These are phyloP conservation scores for Urochloa ruziziensis DNA, from an alignment of 176 grass and related monocot species.

Conservation along the genomic window DNA sequence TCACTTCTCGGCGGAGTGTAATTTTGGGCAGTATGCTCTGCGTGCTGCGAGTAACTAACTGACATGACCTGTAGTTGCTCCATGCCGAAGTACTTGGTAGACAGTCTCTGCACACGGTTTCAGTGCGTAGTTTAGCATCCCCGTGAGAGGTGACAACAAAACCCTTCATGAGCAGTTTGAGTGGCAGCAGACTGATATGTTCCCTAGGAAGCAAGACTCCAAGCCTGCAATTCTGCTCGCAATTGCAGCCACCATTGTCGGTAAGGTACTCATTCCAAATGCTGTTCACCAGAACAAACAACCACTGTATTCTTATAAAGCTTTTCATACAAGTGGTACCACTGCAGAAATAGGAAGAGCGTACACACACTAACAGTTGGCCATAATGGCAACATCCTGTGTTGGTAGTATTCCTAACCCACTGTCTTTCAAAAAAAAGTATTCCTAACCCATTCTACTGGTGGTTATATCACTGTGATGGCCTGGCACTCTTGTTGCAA, in stretches of 20 bases:
- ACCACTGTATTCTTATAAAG: too few relatives aligned
- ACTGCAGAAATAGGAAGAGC: too few relatives aligned
- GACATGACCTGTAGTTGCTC: conserved; percentile 20
- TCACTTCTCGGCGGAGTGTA: neutral
- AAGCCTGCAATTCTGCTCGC: neutral
- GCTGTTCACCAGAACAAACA: neutral
- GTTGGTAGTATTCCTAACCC: too few relatives aligned
- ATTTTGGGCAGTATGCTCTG: conserved; percentile 22
- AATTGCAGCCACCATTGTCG: neutral
- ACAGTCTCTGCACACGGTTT: conserved; percentile 11
- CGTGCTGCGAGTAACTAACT: neutral
- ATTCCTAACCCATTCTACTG: too few relatives aligned
- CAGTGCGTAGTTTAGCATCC: neutral
- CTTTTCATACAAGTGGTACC: neutral
- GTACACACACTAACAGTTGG: too few relatives aligned
- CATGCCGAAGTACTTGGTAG: neutral
- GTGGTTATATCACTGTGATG: too few relatives aligned
- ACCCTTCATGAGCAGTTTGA: neutral
- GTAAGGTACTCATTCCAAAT: neutral
- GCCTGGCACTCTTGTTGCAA: too few relatives aligned
- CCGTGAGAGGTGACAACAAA: neutral
- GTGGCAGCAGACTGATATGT: neutral
- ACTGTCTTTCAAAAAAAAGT: too few relatives aligned
- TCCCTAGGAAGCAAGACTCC: neutral
- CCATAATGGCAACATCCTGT: neutral